Evolutionary conservation across 2,329 filamentous ascomycete genomes (phyloP), one percentile per base, ranked within the genome.

Genomic region (Cadophora sp.): DNA sequence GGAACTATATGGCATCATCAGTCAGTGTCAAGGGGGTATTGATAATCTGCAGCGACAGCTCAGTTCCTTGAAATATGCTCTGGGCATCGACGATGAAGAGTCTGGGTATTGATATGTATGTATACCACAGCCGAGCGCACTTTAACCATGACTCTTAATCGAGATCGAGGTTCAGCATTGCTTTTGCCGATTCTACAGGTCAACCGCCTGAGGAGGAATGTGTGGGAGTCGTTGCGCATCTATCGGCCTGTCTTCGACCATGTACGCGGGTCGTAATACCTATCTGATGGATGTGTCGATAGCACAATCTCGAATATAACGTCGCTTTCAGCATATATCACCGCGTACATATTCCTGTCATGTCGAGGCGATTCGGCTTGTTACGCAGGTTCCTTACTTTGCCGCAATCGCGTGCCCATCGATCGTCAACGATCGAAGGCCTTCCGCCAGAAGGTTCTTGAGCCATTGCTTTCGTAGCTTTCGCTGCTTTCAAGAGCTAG

Each of bases 1-100:
- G 11, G 70, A 75, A 26, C 68, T 76, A 4, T 73, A 69, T 64
- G 67, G 68, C n/a, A 31, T 75, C 9, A 55, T 75, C 14, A 71
- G 68, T 62, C 73, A 72, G 19, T 29, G 75, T 1, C 69, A 73
- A 43, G 70, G 69, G 2, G 71, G 71, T 3, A 73, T 76, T 46
- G 68, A 73, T 56, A 60, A 73, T 46, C 50, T 76, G 31, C 72
- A 75, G 61, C 70, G 71, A 29, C 71, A 76, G 37, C 48, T 76
- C 43, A 71, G 72, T 59, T 61, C 64, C 27, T 67, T 74, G 60
- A 76, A 73, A 66, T 65, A 61, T 26, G 56, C 68, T 34, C 60
- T 75, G n/a, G 76, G 72, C 46, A 75, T 73, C 53, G 71, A 71
- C 29, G 68, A 65, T 58, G 70, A 71, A 12, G 66, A 70, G 58